Evolutionary conservation across 2,329 filamentous ascomycete genomes (phyloP).

Genomic region (Metarhizium robertsii): DNA sequence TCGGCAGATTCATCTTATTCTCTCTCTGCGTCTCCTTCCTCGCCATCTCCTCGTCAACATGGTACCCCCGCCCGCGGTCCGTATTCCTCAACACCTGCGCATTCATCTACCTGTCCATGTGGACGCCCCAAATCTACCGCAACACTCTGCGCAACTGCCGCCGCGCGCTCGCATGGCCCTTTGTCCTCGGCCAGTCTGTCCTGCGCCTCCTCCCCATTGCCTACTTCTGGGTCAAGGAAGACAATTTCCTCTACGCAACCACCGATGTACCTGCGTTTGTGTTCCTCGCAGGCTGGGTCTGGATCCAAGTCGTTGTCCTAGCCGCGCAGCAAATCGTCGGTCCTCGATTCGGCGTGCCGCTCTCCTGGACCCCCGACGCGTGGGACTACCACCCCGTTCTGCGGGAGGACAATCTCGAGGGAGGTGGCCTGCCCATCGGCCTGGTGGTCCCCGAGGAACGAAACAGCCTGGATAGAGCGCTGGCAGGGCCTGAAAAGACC

Average conservation of each 20-base stretch:
- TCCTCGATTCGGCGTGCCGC: conserved; percentile 74
- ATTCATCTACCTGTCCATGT: conserved; percentile 78
- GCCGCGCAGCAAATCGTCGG: conserved; percentile 76
- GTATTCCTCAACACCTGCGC: conserved; percentile 54
- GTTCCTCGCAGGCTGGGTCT: conserved; percentile 62
- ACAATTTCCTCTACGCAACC: conserved; percentile 74
- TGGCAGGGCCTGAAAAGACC: conserved; percentile 6
- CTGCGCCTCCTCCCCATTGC: conserved; percentile 70
- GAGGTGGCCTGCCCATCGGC: conserved; percentile 72
- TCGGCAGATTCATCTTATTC: conserved; percentile 47
- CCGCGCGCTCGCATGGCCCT: conserved; percentile 83
- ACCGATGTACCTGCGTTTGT: conserved; percentile 58
- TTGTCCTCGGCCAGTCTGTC: conserved; percentile 73
- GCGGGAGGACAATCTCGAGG: conserved; percentile 71
- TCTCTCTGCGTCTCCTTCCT: conserved; percentile 49
- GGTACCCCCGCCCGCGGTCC: conserved; percentile 46
- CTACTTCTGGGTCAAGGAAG: conserved; percentile 72
- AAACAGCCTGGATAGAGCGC: conserved; percentile 1
- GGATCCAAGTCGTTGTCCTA: conserved; percentile 75
- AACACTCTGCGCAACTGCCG: conserved; percentile 88
- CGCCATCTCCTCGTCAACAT: conserved; percentile 49
- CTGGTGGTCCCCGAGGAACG: conserved; percentile 27
- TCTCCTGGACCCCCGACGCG: conserved; percentile 58
- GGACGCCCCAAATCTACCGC: conserved; percentile 84
- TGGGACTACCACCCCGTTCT: conserved; percentile 96